Percentiles rank a stretch among this genome's conserved stretches.
Evolutionary conservation across 164 flowering plant genomes (phyloP).

Genomic region (Vitis amurensis): DNA sequence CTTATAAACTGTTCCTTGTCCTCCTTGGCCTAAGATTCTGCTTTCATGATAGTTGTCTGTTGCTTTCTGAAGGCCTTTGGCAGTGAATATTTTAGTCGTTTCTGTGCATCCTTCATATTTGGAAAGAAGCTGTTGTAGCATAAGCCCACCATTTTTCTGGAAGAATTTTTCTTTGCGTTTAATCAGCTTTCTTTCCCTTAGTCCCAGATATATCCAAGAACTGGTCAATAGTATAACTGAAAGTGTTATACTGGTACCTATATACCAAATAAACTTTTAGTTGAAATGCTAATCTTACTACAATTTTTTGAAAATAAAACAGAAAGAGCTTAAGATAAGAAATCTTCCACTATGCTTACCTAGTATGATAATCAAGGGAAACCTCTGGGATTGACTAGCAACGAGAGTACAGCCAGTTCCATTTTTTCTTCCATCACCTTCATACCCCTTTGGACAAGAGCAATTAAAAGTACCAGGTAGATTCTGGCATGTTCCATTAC

Average conservation of each 20-base stretch:
- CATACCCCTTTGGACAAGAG: no score
- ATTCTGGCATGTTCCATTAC: no score
- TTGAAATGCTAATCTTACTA: no score
- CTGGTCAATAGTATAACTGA: background rate
- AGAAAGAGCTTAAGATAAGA: no score
- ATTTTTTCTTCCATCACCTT: no score
- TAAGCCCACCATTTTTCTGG: slow-evolving; percentile 43
- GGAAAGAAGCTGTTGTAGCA: slow-evolving; percentile 35
- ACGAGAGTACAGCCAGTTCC: no score
- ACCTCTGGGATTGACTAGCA: no score
- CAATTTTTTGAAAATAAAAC: no score
- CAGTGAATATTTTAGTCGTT: slow-evolving; percentile 35
- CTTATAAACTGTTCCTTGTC: slow-evolving; percentile 44
- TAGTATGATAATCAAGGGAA: no score
- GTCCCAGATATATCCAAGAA: slow-evolving; percentile 21
- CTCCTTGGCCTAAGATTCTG: slow-evolving; percentile 44
- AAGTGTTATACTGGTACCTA: slow-evolving; percentile 14
- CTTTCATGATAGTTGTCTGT: slow-evolving; percentile 34
- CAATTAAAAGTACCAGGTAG: no score
- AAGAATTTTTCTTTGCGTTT: slow-evolving; percentile 42
- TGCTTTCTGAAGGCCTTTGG: slow-evolving; percentile 41
- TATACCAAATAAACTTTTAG: background rate
- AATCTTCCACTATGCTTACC: no score
- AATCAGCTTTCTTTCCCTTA: slow-evolving; percentile 26
- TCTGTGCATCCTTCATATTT: slow-evolving; percentile 17